These are phyloP conservation scores for Microbotryum violaceum DNA, from an alignment of 1,284 basidiomycete species.

Conservation along the genomic window DNA sequence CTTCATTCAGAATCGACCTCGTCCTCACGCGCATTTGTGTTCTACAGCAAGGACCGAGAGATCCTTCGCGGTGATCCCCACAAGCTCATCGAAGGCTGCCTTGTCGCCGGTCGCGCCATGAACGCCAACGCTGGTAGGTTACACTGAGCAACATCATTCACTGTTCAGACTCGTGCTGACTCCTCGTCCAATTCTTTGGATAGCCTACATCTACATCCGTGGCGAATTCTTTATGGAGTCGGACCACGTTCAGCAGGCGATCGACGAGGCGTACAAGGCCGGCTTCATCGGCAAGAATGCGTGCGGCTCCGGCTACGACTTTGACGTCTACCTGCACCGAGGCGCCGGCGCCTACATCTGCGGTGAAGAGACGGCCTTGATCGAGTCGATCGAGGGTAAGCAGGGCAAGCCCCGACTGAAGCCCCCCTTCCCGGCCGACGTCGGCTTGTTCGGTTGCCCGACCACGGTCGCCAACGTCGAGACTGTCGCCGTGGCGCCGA, in stretches of 20 bases:
- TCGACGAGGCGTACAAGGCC: slow-evolving; percentile 86
- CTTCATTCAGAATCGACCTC: not conserved
- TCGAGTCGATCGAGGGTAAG: slow-evolving; percentile 92
- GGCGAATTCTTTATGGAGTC: slow-evolving; percentile 98
- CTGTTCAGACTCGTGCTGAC: not conserved
- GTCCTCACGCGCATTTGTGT: not conserved
- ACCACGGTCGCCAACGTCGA: slow-evolving; percentile 98
- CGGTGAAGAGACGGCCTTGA: slow-evolving; percentile 95
- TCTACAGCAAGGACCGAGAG: slow-evolving; percentile 75
- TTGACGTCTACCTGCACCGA: slow-evolving; percentile 95
- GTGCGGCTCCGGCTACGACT: slow-evolving; percentile 83
- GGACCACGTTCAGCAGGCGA: slow-evolving; percentile 84
- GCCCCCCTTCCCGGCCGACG: slow-evolving; percentile 98
- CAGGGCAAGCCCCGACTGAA: slow-evolving; percentile 97
- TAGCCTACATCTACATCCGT: slow-evolving; percentile 96
- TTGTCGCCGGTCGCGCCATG: slow-evolving; percentile 96
- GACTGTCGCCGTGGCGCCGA: slow-evolving; percentile 94
- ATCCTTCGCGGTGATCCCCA: slow-evolving; percentile 97
- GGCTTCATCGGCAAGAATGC: slow-evolving; percentile 90
- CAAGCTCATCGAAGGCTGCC: slow-evolving; percentile 95
- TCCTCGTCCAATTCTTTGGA: not conserved
- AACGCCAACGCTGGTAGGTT: slow-evolving; percentile 71
- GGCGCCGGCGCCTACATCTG: slow-evolving; percentile 98
- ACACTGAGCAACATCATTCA: not conserved
- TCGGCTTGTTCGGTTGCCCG: slow-evolving; percentile 92